phyloP scores from a whole-genome alignment of 1,139 yeast genomes.

The Insectozyma bohioensis region DNA sequence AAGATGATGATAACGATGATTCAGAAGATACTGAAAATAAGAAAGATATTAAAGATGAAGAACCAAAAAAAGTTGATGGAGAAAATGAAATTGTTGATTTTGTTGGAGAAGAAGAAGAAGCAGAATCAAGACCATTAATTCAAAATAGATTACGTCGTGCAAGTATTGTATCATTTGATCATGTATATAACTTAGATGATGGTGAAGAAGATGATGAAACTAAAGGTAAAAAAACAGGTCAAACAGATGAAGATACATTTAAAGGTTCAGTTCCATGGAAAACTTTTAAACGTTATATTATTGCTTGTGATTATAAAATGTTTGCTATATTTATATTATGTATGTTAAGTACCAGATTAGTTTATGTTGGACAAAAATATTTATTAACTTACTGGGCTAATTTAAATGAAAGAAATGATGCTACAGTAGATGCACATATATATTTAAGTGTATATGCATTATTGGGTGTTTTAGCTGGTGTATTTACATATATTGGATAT shows the following conservation, averaged over 20 bases:
- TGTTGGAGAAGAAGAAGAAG: conserved; percentile 35
- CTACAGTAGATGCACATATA: conserved; percentile 20
- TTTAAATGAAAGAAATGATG: conserved; percentile 25
- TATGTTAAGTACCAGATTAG: conserved; percentile 20
- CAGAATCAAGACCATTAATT: too few relatives aligned
- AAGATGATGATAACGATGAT: conserved; percentile 12
- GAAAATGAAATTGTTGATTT: conserved; percentile 19
- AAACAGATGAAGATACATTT: conserved; percentile 28
- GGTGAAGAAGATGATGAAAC: conserved; percentile 11
- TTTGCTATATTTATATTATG: conserved; percentile 25
- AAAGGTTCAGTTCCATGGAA: conserved; percentile 35
- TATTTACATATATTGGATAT: conserved; percentile 27
- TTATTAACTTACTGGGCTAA: conserved; percentile 43
- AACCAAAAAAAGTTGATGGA: conserved; percentile 43
- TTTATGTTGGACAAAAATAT: conserved; percentile 29
- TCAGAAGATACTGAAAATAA: conserved; percentile 19
- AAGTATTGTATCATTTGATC: conserved; percentile 24
- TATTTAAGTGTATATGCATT: conserved; percentile 28
- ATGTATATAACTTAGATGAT: conserved; percentile 18
- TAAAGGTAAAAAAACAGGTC: conserved; percentile 25
- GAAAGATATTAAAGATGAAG: conserved; percentile 19
- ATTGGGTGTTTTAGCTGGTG: conserved; percentile 28
- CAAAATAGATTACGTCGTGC: conserved; percentile 24
- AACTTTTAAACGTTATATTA: conserved; percentile 32
- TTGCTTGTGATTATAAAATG: conserved; percentile 34